These are phyloP conservation scores for Candida ascalaphidarum DNA, from an alignment of 805 yeast species.

Conservation along the genomic window DNA sequence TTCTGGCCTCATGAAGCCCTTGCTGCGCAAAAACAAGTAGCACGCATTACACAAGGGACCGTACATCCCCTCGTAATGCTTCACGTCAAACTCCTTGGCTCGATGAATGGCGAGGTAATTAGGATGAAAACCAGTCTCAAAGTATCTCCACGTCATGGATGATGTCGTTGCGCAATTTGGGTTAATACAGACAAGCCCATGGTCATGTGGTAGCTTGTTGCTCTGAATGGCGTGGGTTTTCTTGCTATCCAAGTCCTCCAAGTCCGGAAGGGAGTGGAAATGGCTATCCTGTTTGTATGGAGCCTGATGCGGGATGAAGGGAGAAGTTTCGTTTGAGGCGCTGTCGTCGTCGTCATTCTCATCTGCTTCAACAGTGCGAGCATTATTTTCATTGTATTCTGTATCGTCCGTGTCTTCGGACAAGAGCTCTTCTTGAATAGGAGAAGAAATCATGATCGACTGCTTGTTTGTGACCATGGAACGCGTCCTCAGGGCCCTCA, in stretches of 20 bases:
- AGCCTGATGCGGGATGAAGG: conserved; percentile 34
- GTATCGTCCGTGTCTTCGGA: conserved; percentile 31
- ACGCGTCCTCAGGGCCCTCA: conserved; percentile 33
- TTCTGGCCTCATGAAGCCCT: conserved; percentile 38
- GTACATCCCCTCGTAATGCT: conserved; percentile 36
- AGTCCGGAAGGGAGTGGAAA: conserved; percentile 33
- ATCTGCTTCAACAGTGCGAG: conserved; percentile 17
- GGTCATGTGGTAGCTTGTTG: conserved; percentile 28
- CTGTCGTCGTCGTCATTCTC: conserved; percentile 16
- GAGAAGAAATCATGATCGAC: conserved; percentile 28
- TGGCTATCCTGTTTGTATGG: conserved; percentile 19
- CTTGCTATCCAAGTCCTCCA: conserved; percentile 36
- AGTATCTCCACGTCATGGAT: conserved; percentile 36
- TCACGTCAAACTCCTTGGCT: conserved; percentile 29
- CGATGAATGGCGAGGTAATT: conserved; percentile 28
- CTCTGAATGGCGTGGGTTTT: conserved; percentile 33
- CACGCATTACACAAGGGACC: conserved; percentile 41
- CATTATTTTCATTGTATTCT: conserved; percentile 20
- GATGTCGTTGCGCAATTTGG: conserved; percentile 28
- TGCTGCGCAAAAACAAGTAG: conserved; percentile 31
- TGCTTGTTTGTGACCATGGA: conserved; percentile 29
- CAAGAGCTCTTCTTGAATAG: conserved; percentile 30
- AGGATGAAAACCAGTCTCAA: conserved; percentile 22
- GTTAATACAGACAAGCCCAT: conserved; percentile 32
- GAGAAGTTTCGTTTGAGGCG: conserved; percentile 16